Conservation (phyloP, 2,329 filamentous ascomycete species). For the Sporothrix mexicana region DNA sequence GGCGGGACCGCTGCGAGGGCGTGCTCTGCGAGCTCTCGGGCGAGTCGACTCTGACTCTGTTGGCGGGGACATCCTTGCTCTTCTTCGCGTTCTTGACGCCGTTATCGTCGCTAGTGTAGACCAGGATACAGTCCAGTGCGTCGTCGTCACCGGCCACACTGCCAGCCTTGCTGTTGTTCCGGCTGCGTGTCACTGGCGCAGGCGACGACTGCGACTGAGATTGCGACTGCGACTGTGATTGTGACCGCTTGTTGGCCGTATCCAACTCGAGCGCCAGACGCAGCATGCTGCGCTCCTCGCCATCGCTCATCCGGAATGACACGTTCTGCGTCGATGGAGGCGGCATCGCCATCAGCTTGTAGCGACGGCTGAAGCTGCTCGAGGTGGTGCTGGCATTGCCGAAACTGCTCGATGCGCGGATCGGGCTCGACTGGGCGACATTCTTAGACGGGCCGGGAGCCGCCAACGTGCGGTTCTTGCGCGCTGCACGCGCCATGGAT, state of each 20-base stretch:
- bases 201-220: conserved; percentile 26
- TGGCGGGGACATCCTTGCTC: conserved; percentile 28
- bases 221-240: conserved; percentile 5
- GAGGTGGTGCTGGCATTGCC: background rate
- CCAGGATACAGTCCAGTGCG: conserved; percentile 45
- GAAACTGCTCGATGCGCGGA: conserved; percentile 21
- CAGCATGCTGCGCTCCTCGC: conserved; percentile 56
- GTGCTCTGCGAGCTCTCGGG: conserved; percentile 31
- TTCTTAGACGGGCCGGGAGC: background rate
- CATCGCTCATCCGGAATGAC: conserved; percentile 52
- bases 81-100: conserved; percentile 31
- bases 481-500: conserved; percentile 4
- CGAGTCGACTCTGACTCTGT: background rate
- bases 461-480: background rate
- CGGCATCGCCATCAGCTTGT: conserved; percentile 31
- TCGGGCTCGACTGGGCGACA: conserved; percentile 34
- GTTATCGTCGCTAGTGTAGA: conserved; percentile 38
- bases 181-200: conserved; percentile 27
- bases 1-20: conserved; percentile 19
- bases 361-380: conserved; percentile 14
- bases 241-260: conserved; percentile 39
- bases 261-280: conserved; percentile 59
- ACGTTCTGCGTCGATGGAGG: conserved; percentile 33
- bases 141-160: background rate
- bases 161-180: conserved; percentile 34